Base-by-base conservation (phyloP, 1,284 basidiomycete genomes). In the Moniliella sp. region DNA sequence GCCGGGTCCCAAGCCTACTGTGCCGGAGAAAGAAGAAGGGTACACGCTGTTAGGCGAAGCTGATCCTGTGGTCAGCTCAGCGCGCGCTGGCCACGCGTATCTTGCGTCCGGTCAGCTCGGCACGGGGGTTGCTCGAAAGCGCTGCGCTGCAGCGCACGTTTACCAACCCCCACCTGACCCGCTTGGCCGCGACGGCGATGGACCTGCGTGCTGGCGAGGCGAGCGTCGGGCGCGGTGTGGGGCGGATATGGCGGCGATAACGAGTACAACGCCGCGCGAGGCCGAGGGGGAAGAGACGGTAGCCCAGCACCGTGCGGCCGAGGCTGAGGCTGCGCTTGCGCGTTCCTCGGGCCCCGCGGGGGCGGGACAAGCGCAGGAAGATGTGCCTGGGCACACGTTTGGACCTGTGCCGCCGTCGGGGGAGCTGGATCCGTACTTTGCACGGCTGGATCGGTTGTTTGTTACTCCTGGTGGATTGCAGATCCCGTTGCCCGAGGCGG, bases 201-300 rank as follows among this genome's bases (percentile, higher is more conserved):
- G 55, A 59, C 26, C 35, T 59, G 23, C 37, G 47, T 19, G 56
- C 57, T 30, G 56, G 52, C 32, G 56, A 59, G 30, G 42, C 45
- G 13, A 40, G 43, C 4, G 43, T 59, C n/a, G 40, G 44, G 2
- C 41, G 49, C 10, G 50, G 52, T 0, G 37, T 59, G 3, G 54
- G 54, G 4, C 40, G 52, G 53, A 46, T 36, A 57, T 55, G 36
- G 45, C 45, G 5, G 46, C 46, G 8, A 54, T 57, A 42, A 55
- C 31, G 25, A 31, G 32, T 14, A 34, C 17, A 18, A 34, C 4
- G 25, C n/a, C n/a, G 8, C 8, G n/a, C 21, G 21, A 23, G 18
- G 14, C 14, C 18, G 28, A 11, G 15, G 28, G 15, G 15, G 28
- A 29, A 29, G 28, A 29, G 28, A 29, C 15, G 28, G 11, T 16